Base-by-base conservation (phyloP, 2,329 filamentous ascomycete genomes). In the Teratosphaeriaceae sp. region DNA sequence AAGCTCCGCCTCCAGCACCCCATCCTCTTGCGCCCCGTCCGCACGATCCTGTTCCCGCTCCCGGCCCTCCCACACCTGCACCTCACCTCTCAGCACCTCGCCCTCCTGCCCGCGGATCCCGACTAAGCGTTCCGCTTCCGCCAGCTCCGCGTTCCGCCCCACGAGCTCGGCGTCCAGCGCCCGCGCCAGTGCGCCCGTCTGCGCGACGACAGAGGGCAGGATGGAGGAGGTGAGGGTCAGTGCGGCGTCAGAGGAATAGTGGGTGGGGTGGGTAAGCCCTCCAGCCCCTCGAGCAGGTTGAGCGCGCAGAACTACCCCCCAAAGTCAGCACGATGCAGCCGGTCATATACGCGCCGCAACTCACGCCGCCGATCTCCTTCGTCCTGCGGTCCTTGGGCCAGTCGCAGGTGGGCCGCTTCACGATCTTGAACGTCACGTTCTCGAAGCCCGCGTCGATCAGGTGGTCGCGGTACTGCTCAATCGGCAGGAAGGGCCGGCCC, bases 141-240 rank as follows among this genome's bases (percentile, higher is more conserved):
- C 56, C 0, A 65, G 57, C 46, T 74, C 71, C 2, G 62, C 62
- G 40, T 87, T 79, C 58, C 86, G 88, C 51, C 88, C 84, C 40
- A 76, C 74, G 55, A 86, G 78, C 59, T 90, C 84, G 21, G 82
- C 77, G 45, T 92, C 86, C 57, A 87, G 88, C 43, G 66, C 65
- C 16, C 56, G 50, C 3, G 71, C 69, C 18, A 74, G 56, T 39
- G 64, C 57, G 44, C 66, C 61, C 40, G 64, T 64, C 40, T 71
- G 71, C 44, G 64, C 63, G 15, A 65, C 76, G 2, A 76, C 51
- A 67, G 77, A 51, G 65, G 75, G 64, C 72, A 77, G 50, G 72
- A 82, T 58, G 78, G 80, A 51, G 72, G 77, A 53, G 74, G 80
- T 69, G 74, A 87, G 24, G 73, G 83, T 44, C 70, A 71, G 64